Evolutionary conservation across 75 land plant species (phyloP).

Genomic region (Gnetum montanum): DNA sequence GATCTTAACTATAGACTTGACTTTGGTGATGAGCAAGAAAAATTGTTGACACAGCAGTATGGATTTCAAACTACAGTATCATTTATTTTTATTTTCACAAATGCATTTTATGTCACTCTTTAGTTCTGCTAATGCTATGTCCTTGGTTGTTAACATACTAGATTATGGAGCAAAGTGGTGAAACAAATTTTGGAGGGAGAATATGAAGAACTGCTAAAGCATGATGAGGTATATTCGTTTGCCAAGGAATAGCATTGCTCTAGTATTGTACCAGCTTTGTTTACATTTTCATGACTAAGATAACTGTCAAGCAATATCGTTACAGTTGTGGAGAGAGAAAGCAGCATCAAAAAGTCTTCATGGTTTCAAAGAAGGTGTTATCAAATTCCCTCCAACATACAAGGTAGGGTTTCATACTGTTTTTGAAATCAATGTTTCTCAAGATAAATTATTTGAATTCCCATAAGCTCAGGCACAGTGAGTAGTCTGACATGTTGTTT

Average conservation of each 20-base stretch:
- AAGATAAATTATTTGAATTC: no score
- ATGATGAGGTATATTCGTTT: constrained; percentile 24
- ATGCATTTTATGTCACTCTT: no score
- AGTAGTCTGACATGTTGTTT: no score
- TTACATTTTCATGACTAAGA: no score
- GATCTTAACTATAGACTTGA: constrained; percentile 47
- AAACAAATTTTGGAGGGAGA: constrained; percentile 24
- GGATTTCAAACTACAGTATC: no score
- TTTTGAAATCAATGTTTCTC: no score
- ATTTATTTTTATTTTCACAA: no score
- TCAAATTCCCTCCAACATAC: constrained; percentile 39
- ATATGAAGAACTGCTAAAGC: constrained; percentile 22
- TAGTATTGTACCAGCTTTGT: no score
- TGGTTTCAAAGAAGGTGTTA: constrained; percentile 39
- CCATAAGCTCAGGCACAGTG: no score
- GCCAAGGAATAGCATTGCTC: neutral
- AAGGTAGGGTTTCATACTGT: no score
- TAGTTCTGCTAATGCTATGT: no score
- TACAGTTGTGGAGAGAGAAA: constrained; percentile 26
- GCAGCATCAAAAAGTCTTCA: constrained; percentile 17
- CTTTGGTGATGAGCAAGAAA: constrained; percentile 21
- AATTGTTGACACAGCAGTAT: constrained; percentile 29
- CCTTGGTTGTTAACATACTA: no score
- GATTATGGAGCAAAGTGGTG: constrained; percentile 21
- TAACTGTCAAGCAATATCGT: neutral